Evolutionary conservation across 345 rosid species (phyloP), one percentile per base, ranked within the genome.

Genomic region (Excoecaria agallocha): DNA sequence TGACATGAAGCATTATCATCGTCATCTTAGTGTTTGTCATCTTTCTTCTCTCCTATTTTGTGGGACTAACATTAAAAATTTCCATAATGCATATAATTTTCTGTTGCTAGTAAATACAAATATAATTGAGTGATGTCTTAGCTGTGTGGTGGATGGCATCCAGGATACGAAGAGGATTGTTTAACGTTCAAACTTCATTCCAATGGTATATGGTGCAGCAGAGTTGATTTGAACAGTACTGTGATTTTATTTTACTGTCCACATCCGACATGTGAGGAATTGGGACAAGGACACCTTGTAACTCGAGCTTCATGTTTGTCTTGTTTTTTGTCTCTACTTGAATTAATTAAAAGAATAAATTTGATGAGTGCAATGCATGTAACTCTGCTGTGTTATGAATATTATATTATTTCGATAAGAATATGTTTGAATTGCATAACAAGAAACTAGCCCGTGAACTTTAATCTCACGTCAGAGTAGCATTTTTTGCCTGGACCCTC

Each of bases 381-480:
- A 52, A 11, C 56, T 52, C 56, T 52, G 30, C 2, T 30, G 30
- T 30, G 30, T 30, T 30, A 30, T 30, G 30, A 30, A 30, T 30
- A 30, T 30, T 30, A 30, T 13, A 52, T 15, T 15, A 52, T 52
- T 52, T 12, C 56, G 8, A 3, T 43, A 43, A 43, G 48, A 3
- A 43, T 22, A 9, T n/a, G 25, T 57, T 20, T 60, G 59, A 62
- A 39, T 77, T 80, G 77, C 63, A 67, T 66, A 43, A 56, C 77
- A 41, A 76, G 52, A 80, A 76, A 46, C 8, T 69, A 76, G 74
- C 84, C 88, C 88, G 88, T 85, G 88, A 85, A 83, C 88, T 77
- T 77, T 73, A 75, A 69, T 70, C 78, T 66, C 81, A 74, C 50
- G 82, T 82, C 84, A 85, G 76, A 39, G 76, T 37, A 60, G 54